Conservation (phyloP, 352 stramenopile species). For the Pythium biforme region DNA sequence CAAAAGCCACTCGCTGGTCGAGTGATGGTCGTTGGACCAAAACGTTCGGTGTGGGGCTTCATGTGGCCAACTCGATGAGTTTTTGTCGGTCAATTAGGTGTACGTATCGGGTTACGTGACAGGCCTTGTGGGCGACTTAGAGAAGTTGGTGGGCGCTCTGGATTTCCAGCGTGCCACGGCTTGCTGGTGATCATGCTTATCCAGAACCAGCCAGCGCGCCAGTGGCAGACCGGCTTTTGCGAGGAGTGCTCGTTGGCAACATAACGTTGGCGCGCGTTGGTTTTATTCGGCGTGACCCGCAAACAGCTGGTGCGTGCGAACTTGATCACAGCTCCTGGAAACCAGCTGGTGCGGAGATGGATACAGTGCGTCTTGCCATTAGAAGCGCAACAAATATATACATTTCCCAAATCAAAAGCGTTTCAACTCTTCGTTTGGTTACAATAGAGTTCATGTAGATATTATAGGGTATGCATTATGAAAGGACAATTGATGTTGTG, state of each 20-base stretch:
- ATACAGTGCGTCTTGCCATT: constrained; percentile 10
- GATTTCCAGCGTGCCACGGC: background rate
- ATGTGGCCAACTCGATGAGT: constrained; percentile 15
- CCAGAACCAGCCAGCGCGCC: constrained; percentile 18
- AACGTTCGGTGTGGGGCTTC: constrained; percentile 3
- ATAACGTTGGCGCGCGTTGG: constrained; percentile 1
- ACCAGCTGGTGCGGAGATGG: constrained; percentile 8
- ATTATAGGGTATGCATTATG: too few species aligned
- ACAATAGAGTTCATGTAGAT: too few species aligned
- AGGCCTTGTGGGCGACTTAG: background rate
- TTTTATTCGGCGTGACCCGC: too few species aligned
- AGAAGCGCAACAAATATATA: too few species aligned
- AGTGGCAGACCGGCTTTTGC: constrained; percentile 5
- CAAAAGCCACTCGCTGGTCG: background rate
- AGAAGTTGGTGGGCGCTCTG: background rate
- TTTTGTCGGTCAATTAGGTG: background rate
- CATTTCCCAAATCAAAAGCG: too few species aligned
- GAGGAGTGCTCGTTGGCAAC: constrained; percentile 4
- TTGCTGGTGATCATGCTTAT: constrained; percentile 4
- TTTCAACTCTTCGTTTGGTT: too few species aligned
- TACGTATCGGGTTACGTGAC: background rate
- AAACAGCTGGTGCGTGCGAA: too few species aligned
- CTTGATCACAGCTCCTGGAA: background rate
- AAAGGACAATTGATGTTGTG: too few species aligned
- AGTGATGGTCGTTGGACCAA: background rate